Evolutionary conservation across 2,329 filamentous ascomycete species (phyloP), one percentile per base, ranked within the genome.

Genomic region (Aspergillus ochraceoroseus): DNA sequence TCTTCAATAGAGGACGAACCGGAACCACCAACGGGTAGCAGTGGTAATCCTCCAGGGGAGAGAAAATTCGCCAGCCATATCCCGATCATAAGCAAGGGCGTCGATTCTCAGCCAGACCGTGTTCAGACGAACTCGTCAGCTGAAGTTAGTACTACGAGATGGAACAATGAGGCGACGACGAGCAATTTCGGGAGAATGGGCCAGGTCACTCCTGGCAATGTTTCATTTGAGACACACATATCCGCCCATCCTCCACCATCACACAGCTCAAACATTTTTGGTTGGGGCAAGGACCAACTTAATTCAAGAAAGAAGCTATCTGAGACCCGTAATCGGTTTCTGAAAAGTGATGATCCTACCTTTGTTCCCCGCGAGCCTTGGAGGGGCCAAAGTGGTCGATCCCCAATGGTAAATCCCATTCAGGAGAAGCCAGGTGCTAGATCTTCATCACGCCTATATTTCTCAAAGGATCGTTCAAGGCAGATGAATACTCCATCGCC

Each of bases 331-430:
- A 55, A 51, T 33, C 57, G 54, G 31, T 51, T 59, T 53, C 46
- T 63, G 69, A 38, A 68, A 73, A 17, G 68, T 19, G 40, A 46
- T 27, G 22, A 51, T 22, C 30, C 36, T 5, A 32, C 41, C 14
- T 78, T 80, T 4, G 72, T 50, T 26, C 43, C 56, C 30, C 63
- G 63, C 29, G 65, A 70, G 38, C 69, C 80, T 42, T 88, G 85
- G 85, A 82, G 80, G 53, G 84, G 84, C 12, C 79, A 80, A 25
- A 87, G 80, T 58, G 85, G 85, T 18, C 77, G 84, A 49, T 73
- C 74, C 28, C 70, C 76, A 23, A 71, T 86, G 41, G 74, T 85
- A 22, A 73, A 74, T 30, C 80, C 83, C 3, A 74, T 86, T 25
- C 74, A 70, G 55, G 82, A 86, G 56, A 76, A 77, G 23, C 67